Evolutionary conservation across 139 green algal genomes (phyloP).

Genomic region (Pseudopediastrum boryanum): DNA sequence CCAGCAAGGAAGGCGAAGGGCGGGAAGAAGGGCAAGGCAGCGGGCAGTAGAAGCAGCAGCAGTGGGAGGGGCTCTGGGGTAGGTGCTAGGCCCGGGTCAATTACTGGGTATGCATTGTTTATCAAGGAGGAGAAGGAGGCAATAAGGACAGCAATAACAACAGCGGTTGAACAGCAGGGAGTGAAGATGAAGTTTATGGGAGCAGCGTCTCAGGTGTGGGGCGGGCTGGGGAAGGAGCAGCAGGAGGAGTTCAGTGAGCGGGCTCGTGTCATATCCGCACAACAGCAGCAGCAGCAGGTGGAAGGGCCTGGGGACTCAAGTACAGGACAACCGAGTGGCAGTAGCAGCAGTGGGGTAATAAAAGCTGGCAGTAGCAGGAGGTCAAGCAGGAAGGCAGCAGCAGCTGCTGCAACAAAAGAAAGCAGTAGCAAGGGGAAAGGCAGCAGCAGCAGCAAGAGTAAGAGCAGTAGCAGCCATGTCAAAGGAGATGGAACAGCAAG

Average conservation of each 20-base stretch:
- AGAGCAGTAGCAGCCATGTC: too few species aligned
- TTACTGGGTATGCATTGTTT: conserved; percentile 25
- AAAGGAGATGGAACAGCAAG: too few species aligned
- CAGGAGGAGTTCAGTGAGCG: too few species aligned
- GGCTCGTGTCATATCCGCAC: too few species aligned
- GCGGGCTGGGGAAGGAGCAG: too few species aligned
- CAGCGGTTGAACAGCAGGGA: too few species aligned
- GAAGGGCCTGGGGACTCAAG: neutral
- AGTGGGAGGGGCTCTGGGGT: neutral
- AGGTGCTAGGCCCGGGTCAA: too few species aligned
- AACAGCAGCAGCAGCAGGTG: too few species aligned
- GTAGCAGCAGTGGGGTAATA: neutral
- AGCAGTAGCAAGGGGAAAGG: neutral
- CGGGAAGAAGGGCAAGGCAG: neutral
- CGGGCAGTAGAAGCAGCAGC: neutral
- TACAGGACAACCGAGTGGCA: conserved; percentile 2
- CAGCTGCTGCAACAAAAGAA: conserved; percentile 3
- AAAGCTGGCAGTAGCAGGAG: neutral
- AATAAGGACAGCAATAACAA: too few species aligned
- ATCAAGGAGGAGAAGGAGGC: neutral
- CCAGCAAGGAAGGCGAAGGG: neutral
- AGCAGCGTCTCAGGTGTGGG: too few species aligned
- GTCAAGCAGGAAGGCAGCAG: neutral
- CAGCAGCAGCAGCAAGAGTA: neutral
- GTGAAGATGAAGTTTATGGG: too few species aligned